Conservation (phyloP, 257 asterid genomes). For the Linaria vulgaris region DNA sequence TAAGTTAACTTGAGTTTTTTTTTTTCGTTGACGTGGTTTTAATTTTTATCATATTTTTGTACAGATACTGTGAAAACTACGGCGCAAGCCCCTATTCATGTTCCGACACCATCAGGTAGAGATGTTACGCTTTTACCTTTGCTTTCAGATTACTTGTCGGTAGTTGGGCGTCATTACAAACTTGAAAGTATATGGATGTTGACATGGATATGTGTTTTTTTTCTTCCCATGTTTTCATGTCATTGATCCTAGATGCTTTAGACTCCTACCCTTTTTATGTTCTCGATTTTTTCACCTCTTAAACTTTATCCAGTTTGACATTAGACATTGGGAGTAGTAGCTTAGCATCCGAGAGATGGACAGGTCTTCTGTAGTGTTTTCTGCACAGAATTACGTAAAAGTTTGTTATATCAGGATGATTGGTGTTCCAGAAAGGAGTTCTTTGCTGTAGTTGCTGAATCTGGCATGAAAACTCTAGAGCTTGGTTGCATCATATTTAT, state of each 20-base stretch:
- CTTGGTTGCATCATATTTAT: not conserved
- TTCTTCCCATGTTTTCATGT: not conserved
- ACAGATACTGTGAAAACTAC: slow-evolving; percentile 44
- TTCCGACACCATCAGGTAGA: slow-evolving; percentile 59
- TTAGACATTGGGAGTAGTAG: slow-evolving; percentile 4
- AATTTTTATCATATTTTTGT: slow-evolving; percentile 20
- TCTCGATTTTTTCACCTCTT: not conserved
- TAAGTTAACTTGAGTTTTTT: not conserved
- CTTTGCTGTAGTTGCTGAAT: slow-evolving; percentile 10
- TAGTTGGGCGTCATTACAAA: slow-evolving; percentile 4
- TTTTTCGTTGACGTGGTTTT: slow-evolving; percentile 16
- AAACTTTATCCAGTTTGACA: not conserved
- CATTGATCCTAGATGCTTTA: not conserved
- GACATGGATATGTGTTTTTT: not conserved
- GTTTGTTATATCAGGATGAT: slow-evolving; percentile 9
- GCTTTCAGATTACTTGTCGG: not conserved
- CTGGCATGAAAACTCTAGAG: not conserved
- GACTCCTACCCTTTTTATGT: not conserved
- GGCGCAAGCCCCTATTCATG: slow-evolving; percentile 54
- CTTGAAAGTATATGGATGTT: not conserved
- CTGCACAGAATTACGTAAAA: not conserved
- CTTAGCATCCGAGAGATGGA: not conserved
- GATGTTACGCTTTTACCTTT: not conserved
- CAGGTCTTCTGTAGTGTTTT: too few relatives aligned
- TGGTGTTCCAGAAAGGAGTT: slow-evolving; percentile 6